Conservation (phyloP, 805 yeast species). For the Yamadazyma sp. region DNA sequence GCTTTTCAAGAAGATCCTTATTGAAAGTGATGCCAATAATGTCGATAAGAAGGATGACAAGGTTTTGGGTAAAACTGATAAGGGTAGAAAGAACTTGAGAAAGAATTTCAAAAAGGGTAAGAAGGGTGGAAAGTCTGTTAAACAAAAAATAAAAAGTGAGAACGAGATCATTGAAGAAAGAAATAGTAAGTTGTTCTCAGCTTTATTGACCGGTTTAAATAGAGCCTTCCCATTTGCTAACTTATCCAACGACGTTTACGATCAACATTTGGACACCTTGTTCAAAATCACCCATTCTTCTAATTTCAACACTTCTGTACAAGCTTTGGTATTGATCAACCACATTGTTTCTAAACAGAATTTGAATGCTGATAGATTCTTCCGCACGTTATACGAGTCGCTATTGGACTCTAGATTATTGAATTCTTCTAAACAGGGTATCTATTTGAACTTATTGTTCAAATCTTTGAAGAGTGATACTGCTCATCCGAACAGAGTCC, state of each 20-base stretch:
- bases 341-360: conserved; percentile 69
- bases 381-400: conserved; percentile 86
- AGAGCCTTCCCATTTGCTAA: conserved; percentile 93
- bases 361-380: conserved; percentile 66
- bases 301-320: conserved; percentile 91
- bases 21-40: conserved; percentile 56
- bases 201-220: conserved; percentile 89
- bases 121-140: conserved; percentile 83
- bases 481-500: conserved; percentile 55
- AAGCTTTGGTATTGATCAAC: conserved; percentile 81
- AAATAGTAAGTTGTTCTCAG: conserved; percentile 81
- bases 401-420: conserved; percentile 80
- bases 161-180: conserved; percentile 72
- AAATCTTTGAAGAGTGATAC: conserved; percentile 77
- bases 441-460: conserved; percentile 82
- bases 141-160: conserved; percentile 57
- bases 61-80: conserved; percentile 53
- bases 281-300: conserved; percentile 91
- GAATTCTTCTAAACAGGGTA: conserved; percentile 88
- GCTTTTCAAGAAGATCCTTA: conserved; percentile 77
- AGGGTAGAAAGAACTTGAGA: conserved; percentile 54
- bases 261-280: conserved; percentile 76
- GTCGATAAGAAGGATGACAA: conserved; percentile 39
- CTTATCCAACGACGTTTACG: conserved; percentile 67
- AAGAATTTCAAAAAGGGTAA: conserved; percentile 78